Evolutionary conservation across 2,329 filamentous ascomycete species (phyloP).

Genomic region (Leptodontidium sp.): DNA sequence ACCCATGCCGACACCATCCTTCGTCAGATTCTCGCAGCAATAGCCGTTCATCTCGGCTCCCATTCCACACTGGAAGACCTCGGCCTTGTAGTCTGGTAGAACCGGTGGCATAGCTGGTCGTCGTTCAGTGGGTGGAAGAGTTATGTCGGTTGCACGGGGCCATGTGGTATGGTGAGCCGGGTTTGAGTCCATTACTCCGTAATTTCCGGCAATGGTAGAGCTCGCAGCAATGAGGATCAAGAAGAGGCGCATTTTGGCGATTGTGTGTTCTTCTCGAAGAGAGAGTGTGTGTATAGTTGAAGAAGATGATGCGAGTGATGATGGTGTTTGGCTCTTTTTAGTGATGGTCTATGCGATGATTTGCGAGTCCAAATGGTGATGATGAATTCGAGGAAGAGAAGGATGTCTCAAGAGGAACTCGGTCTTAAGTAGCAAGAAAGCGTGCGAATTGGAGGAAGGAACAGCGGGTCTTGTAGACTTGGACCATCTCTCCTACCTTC

Average conservation of each 20-base stretch:
- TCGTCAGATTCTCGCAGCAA: constrained; percentile 10
- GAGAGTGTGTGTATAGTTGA: background rate
- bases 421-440: background rate
- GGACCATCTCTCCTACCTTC: background rate
- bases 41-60: constrained; percentile 8
- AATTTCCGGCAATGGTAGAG: background rate
- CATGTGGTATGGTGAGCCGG: background rate
- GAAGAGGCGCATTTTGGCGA: constrained; percentile 4
- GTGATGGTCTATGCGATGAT: background rate
- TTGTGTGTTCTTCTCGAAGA: background rate
- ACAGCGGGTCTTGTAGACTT: background rate
- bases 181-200: background rate
- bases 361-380: constrained; percentile 2
- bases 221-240: background rate
- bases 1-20: constrained; percentile 7
- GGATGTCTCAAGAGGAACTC: background rate
- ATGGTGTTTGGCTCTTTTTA: background rate
- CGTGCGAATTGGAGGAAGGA: background rate
- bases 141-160: background rate
- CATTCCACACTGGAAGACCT: constrained; percentile 6
- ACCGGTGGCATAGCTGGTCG: background rate
- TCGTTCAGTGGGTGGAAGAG: background rate
- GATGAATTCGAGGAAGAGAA: background rate
- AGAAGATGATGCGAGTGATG: background rate
- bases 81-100: constrained; percentile 13